Percentiles rank a stretch among this genome's conserved stretches.
These are phyloP conservation scores for Suhomyces anneliseae DNA, from an alignment of 1,139 yeast species.

Conservation along the genomic window DNA sequence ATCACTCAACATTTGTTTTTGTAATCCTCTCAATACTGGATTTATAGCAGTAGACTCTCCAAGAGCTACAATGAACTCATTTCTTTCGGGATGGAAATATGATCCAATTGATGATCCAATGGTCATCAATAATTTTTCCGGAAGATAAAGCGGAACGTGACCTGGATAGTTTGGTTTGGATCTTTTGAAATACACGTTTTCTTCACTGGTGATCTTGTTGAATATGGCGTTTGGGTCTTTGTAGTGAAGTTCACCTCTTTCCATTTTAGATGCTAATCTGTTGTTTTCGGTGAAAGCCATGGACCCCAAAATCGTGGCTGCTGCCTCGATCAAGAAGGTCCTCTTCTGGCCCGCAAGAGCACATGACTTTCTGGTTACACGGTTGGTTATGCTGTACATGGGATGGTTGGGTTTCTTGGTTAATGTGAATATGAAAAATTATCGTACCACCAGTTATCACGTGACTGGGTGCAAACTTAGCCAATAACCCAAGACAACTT, in stretches of 20 bases:
- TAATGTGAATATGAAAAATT: not conserved
- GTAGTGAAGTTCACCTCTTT: constrained; percentile 51
- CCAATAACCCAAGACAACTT: not conserved
- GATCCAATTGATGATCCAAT: constrained; percentile 83
- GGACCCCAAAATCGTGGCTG: constrained; percentile 19
- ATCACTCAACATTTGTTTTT: constrained; percentile 73
- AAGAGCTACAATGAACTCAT: constrained; percentile 83
- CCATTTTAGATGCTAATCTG: constrained; percentile 58
- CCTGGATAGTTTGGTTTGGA: constrained; percentile 64
- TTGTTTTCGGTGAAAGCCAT: constrained; percentile 48
- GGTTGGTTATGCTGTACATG: not conserved
- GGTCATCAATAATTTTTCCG: constrained; percentile 67
- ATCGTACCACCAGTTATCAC: not conserved
- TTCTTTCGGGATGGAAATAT: constrained; percentile 75
- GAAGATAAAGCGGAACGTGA: constrained; percentile 69
- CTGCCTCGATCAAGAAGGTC: constrained; percentile 17
- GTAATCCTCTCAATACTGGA: constrained; percentile 59
- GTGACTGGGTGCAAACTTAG: not conserved
- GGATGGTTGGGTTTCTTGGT: not conserved
- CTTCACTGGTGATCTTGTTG: constrained; percentile 26
- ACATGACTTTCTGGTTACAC: not conserved
- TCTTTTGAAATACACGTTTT: constrained; percentile 35
- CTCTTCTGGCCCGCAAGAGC: constrained; percentile 1
- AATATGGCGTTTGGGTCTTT: constrained; percentile 35
- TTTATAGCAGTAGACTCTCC: constrained; percentile 91